Evolutionary conservation across 106 monocot species (phyloP), one percentile per base, ranked within the genome.

Genomic region (Dendrobium huoshanense): DNA sequence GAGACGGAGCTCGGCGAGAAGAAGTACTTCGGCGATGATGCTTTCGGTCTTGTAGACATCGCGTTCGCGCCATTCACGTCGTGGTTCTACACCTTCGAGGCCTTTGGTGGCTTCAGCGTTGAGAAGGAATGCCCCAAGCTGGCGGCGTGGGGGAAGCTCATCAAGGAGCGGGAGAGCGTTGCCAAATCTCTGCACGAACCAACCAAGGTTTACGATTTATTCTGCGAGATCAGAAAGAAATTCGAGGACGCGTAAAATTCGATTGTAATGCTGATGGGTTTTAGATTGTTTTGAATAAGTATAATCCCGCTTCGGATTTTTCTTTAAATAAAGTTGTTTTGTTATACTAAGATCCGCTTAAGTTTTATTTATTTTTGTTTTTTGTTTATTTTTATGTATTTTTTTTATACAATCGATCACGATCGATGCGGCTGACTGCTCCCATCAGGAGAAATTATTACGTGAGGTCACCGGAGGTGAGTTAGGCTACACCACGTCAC

Each of bases 31-130:
- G 90, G 90, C 67, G 85, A 84, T 2, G 93, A 88, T 9, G 88
- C 84, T 0, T 89, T 94, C 72, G 91, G 89, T 3, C 89, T 77
- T 20, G 78, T 91, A 4, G 94, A 94, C 79, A 75, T 94, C 22
- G 81, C 87, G 6, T 81, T 94, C 15, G 76, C 86, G 54, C 82
- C 86, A 22, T 94, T 86, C 80, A 61, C 87, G 1, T 2, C 79
- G 6, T 89, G 89, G 94, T 91, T 94, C 80, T 49, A 86, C 73
- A 22, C 81, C 9, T 94, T 83, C 49, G 88, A 89, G 81, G 74
- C 56, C 22, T 79, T 5, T 31, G 91, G 54, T 24, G 72, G 29
- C 68, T 80, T 94, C 51, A 88, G 83, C 75, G 18, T 88, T 10
- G 89, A 87, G 88, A 11, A 54, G 75, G 86, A 75, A 43, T 56